phyloP scores from a whole-genome alignment of 495 filamentous ascomycete genomes.

The Tetracladium marchalianum region DNA sequence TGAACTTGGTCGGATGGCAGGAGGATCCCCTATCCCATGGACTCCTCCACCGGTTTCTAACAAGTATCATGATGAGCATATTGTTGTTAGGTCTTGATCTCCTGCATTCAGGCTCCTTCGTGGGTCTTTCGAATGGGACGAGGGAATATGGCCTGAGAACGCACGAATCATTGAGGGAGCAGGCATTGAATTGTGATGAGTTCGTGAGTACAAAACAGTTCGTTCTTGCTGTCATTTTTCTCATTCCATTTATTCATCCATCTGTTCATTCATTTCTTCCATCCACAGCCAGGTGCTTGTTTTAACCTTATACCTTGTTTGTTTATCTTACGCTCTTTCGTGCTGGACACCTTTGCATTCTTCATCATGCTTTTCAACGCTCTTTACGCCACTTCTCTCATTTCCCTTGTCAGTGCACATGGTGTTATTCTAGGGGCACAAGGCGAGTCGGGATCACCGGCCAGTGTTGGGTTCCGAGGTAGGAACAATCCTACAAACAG shows the following conservation, averaged over 20 bases:
- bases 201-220: too few relatives aligned
- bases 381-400: conserved; percentile 26
- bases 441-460: conserved; percentile 27
- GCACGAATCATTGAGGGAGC: too few relatives aligned
- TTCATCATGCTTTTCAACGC: conserved; percentile 25
- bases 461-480: conserved; percentile 32
- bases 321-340: conserved; percentile 16
- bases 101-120: too few relatives aligned
- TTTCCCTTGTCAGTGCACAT: conserved; percentile 26
- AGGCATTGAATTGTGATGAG: too few relatives aligned
- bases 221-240: conserved; percentile 1
- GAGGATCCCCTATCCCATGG: too few relatives aligned
- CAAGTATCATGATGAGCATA: too few relatives aligned
- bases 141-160: too few relatives aligned
- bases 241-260: conserved; percentile 24
- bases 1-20: too few relatives aligned
- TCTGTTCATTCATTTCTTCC: conserved; percentile 28
- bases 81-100: too few relatives aligned
- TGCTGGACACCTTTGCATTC: conserved; percentile 24
- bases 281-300: conserved; percentile 20
- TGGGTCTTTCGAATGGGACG: too few relatives aligned
- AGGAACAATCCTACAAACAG: neutral
- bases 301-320: conserved; percentile 6
- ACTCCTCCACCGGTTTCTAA: too few relatives aligned
- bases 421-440: conserved; percentile 33